These are phyloP conservation scores for Neurospora discreta DNA, from an alignment of 495 filamentous ascomycete species.

Conservation along the genomic window DNA sequence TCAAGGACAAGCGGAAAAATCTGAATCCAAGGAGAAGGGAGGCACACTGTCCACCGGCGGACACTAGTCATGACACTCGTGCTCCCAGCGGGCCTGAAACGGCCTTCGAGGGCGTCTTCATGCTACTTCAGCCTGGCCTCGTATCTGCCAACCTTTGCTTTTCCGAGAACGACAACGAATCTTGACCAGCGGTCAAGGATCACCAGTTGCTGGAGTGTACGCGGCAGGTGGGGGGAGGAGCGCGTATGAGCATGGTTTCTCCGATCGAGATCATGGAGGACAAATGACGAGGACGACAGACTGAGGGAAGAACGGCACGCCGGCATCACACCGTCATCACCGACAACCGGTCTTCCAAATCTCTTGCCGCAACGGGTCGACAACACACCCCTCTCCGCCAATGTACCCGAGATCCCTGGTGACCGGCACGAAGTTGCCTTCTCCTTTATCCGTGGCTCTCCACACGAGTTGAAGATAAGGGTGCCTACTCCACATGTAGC, in stretches of 20 bases:
- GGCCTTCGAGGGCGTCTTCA: neutral
- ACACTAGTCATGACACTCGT: neutral
- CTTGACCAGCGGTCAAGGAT: neutral
- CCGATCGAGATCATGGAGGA: neutral
- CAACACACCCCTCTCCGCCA: neutral
- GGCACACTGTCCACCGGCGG: neutral
- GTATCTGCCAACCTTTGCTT: neutral
- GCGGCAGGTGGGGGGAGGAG: neutral
- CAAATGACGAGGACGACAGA: neutral
- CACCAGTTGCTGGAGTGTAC: neutral
- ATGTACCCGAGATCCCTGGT: neutral
- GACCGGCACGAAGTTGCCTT: neutral
- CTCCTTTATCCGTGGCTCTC: neutral
- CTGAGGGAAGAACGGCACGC: neutral
- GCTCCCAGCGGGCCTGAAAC: neutral
- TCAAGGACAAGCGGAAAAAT: neutral
- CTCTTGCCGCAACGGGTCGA: neutral
- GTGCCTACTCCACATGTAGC: neutral
- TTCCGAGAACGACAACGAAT: neutral
- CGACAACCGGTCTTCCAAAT: neutral
- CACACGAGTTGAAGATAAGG: neutral
- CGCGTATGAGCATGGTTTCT: neutral
- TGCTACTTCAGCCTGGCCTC: neutral
- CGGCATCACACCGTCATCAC: neutral
- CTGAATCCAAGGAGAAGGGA: neutral